Base-by-base conservation (phyloP, 345 rosid species). In the Lenwebbia sp. region DNA sequence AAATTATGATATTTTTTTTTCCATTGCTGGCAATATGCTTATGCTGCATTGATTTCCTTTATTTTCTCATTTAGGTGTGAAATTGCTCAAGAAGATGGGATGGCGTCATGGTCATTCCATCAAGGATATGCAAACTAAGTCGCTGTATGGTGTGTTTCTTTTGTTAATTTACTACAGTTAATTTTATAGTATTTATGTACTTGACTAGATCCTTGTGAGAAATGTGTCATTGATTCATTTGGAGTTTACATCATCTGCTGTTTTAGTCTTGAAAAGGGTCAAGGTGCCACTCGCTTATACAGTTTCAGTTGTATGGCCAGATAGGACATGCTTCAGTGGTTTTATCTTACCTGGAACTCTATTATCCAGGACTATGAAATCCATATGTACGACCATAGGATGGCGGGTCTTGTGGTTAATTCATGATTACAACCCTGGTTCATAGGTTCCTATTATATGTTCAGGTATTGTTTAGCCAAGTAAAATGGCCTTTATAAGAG, bases 61-160 rank as follows among this genome's bases (percentile, higher is more conserved):
- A 76, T 90, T 76, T 85, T 86, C 40, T 84, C 85, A 60, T 58
- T 87, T 86, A 97, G 99, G 99, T 89, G 92, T 96, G 58, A 94
- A 93, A 89, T 93, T 97, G 87, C 93, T 97, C 88, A 87, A 92
- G 87, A 97, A 94, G 92, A 95, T 97, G 99, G 99, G 99, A 88
- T 97, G 99, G 99, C 93, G 96, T 70, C 98, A 87, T 53, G 98
- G 98, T 62, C 97, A 90, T 90, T 93, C 99, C 53, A 92, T 96
- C 86, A 96, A 93, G 90, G 98, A 94, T 86, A 93, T 93, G 47
- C 91, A 87, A 84, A 89, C 94, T 85, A 91, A 89, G 89, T 90
- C 94, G 53, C 89, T 90, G 53, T 91, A 91, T 84, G 94, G 97
- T 93, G 88, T 83, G 62, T 62, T n/a, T 50, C 75, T 70, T 19